A percentile compares a stretch with the other conserved stretches of the same genome.
phyloP scores from a whole-genome alignment of 345 rosid species.

The Arabis hirsuta region DNA sequence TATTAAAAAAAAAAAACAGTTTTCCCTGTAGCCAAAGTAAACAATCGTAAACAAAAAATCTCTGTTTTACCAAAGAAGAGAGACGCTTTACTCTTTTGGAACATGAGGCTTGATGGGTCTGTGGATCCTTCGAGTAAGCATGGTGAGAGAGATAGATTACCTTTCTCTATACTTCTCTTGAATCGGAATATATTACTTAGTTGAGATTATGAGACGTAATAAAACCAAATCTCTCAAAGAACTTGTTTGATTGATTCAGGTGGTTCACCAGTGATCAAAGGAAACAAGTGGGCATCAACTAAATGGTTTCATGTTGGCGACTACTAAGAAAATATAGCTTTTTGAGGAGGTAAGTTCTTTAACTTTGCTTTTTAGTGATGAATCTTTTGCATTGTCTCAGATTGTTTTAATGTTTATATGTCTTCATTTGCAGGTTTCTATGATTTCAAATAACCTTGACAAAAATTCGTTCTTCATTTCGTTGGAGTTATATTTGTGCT shows the following conservation, averaged over 20 bases:
- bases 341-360: background rate
- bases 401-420: slow-evolving; percentile 13
- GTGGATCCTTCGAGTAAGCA: slow-evolving; percentile 80
- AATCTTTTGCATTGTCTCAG: background rate
- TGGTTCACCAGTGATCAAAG: slow-evolving; percentile 87
- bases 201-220: background rate
- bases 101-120: slow-evolving; percentile 79
- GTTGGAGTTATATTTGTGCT: no score
- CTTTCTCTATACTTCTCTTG: background rate
- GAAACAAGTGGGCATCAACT: slow-evolving; percentile 94
- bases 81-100: slow-evolving; percentile 94
- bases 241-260: slow-evolving; percentile 48
- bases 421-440: slow-evolving; percentile 8
- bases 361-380: no score
- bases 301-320: slow-evolving; percentile 86
- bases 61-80: slow-evolving; percentile 85
- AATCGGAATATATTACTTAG: background rate
- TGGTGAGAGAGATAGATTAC: slow-evolving; percentile 49
- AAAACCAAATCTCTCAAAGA: background rate
- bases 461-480: no score
- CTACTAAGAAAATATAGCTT: slow-evolving; percentile 21
- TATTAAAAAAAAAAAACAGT: slow-evolving; percentile 26
- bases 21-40: slow-evolving; percentile 85
- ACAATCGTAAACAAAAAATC: slow-evolving; percentile 67
- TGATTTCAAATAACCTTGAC: background rate